phyloP scores from a whole-genome alignment of 2,329 filamentous ascomycete genomes.

The Trichoderma koningii region DNA sequence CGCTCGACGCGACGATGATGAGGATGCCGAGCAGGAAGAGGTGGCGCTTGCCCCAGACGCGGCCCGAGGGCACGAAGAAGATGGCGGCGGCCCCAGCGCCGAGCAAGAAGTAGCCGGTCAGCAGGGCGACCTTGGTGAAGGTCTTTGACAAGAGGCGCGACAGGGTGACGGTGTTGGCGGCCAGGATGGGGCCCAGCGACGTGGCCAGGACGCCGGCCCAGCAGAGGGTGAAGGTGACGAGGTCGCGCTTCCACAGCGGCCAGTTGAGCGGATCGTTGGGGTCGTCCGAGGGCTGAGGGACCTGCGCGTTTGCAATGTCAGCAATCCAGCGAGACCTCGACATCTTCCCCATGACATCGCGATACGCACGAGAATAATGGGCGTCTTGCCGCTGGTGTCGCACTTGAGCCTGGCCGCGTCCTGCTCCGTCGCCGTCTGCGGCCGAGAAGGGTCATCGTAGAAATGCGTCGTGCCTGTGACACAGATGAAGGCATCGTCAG shows the following conservation, averaged over 20 bases:
- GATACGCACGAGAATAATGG: slow-evolving; percentile 70
- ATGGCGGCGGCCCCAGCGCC: slow-evolving; percentile 80
- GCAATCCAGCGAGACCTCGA: no score
- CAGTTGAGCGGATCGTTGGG: slow-evolving; percentile 86
- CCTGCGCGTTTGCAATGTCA: slow-evolving; percentile 36
- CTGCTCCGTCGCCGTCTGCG: slow-evolving; percentile 46
- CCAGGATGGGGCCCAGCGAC: slow-evolving; percentile 81
- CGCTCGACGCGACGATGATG: slow-evolving; percentile 71
- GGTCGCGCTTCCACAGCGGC: slow-evolving; percentile 82
- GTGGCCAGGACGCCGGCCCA: slow-evolving; percentile 81
- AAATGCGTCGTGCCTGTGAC: slow-evolving; percentile 62
- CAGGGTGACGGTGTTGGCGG: slow-evolving; percentile 81
- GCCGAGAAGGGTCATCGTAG: slow-evolving; percentile 59
- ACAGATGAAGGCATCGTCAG: neutral
- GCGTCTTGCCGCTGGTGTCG: slow-evolving; percentile 64
- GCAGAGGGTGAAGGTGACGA: slow-evolving; percentile 77
- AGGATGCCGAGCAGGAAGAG: slow-evolving; percentile 77
- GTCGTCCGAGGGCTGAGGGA: slow-evolving; percentile 85
- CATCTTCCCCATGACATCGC: no score
- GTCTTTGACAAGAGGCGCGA: slow-evolving; percentile 63
- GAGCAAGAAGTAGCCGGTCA: slow-evolving; percentile 86
- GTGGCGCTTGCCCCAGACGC: slow-evolving; percentile 92
- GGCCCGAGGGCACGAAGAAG: slow-evolving; percentile 82
- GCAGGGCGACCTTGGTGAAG: slow-evolving; percentile 75
- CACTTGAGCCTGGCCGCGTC: slow-evolving; percentile 63